phyloP scores from a whole-genome alignment of 2,329 filamentous ascomycete genomes.

The Capronia americana region DNA sequence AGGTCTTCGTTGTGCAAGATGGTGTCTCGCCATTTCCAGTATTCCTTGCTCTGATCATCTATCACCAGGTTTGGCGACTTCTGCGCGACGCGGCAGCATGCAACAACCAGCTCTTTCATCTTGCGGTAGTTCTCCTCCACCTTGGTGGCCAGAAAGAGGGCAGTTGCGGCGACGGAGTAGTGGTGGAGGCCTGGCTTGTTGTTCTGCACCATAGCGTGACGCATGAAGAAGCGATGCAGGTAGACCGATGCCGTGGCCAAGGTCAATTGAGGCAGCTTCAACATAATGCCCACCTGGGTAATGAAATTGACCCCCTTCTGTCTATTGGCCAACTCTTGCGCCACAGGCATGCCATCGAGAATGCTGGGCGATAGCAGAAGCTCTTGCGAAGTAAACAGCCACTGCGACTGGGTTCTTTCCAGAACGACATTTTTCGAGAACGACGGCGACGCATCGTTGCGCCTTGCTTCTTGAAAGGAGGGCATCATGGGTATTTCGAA shows the following conservation, averaged over 20 bases:
- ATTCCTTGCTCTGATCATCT: conserved; percentile 97
- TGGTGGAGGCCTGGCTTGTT: conserved; percentile 77
- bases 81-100: conserved; percentile 91
- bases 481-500: conserved; percentile 32
- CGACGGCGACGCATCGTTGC: conserved; percentile 25
- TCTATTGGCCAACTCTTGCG: conserved; percentile 79
- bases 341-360: conserved; percentile 76
- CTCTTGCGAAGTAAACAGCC: conserved; percentile 87
- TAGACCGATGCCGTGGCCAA: conserved; percentile 91
- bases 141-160: conserved; percentile 93
- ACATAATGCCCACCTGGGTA: conserved; percentile 87
- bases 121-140: conserved; percentile 97
- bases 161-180: conserved; percentile 89
- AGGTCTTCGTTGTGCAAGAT: conserved; percentile 92
- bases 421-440: conserved; percentile 30
- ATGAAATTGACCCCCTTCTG: conserved; percentile 98
- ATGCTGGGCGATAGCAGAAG: conserved; percentile 82
- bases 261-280: conserved; percentile 90
- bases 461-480: conserved; percentile 24
- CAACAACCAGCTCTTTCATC: conserved; percentile 91
- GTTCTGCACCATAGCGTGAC: conserved; percentile 77
- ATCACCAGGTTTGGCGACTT: conserved; percentile 90
- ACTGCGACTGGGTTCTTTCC: conserved; percentile 71
- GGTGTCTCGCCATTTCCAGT: conserved; percentile 96
- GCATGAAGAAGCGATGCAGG: conserved; percentile 96